Evolutionary conservation across 2,329 filamentous ascomycete genomes (phyloP), one percentile per base, ranked within the genome.

Genomic region (Cytospora schulzeri): DNA sequence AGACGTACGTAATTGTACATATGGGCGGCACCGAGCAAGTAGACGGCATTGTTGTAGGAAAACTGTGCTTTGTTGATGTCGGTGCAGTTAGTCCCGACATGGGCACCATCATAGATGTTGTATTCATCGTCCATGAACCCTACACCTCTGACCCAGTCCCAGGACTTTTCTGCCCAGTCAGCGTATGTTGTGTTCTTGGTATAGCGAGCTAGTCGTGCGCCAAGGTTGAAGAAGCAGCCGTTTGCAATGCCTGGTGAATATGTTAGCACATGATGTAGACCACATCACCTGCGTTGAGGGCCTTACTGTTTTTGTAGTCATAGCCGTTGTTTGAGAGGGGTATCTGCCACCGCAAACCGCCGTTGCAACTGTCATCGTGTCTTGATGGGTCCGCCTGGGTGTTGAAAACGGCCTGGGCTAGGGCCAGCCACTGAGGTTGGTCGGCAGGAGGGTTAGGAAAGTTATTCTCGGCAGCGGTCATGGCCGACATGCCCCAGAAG

Each of bases 341-440:
- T 56, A 96, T 92, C 77, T 96, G 92, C 91, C 91, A 94, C 67
- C 90, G 85, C 58, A 95, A 75, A 7, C 92, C 92, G 50, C 92
- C 92, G n/a, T 81, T 82, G 70, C 92, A 96, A 59, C 85, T 78
- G 1, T 80, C 76, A 0, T 75, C 1, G 75, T 80, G 67, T 93
- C 91, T 92, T 91, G 95, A 45, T 91, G 85, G 31, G 81, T 62
- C 79, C 2, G 86, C 87, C 71, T 94, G 91, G 2, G 87, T 89
- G 74, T 96, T 92, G 80, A 95, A 96, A 33, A 92, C 90, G 58
- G 89, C 90, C 73, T 93, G 88, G 2, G 89, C 91, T 15, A 95
- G 83, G 5, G 88, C 86, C 14, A 92, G 80, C 86, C 89, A 92
- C 70, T 86, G 80, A 2, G 88, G 88, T 70, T 87, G 70, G 66